A percentile compares a stretch with the other conserved stretches of the same genome.
Evolutionary conservation across 305 asterid genomes (phyloP).

Genomic region (Rubia tinctorum): DNA sequence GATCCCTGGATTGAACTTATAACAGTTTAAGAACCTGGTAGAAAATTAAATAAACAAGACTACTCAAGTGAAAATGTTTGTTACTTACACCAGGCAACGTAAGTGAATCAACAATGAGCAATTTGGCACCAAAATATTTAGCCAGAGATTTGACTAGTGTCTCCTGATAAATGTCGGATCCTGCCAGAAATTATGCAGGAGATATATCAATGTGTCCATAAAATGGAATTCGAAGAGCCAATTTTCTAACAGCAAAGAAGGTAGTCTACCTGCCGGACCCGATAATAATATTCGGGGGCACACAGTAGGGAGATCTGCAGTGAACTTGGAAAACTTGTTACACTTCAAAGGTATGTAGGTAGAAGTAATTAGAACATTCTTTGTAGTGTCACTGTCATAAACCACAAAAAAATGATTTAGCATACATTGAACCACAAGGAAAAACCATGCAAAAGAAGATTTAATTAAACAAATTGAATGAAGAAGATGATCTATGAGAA

Average conservation of each 20-base stretch:
- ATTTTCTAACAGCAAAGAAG: constrained; percentile 6
- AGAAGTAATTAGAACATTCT: constrained; percentile 76
- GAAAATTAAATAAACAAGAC: background rate
- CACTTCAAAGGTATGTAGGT: constrained; percentile 79
- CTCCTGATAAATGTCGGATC: constrained; percentile 94
- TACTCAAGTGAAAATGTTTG: background rate
- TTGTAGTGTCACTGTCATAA: constrained; percentile 73
- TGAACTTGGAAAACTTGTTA: constrained; percentile 53
- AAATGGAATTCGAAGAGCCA: background rate
- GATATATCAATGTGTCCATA: constrained; percentile 10
- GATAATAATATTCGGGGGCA: constrained; percentile 84
- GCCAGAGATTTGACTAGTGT: constrained; percentile 84
- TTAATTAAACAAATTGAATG: background rate
- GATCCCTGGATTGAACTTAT: constrained; percentile 55
- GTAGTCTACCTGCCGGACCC: constrained; percentile 79
- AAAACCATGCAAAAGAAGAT: background rate
- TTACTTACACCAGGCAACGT: constrained; percentile 81
- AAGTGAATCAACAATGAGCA: constrained; percentile 73
- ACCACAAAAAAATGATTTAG: constrained; percentile 16
- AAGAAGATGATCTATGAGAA: background rate
- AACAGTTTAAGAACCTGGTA: background rate
- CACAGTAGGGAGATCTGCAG: constrained; percentile 73
- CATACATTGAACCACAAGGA: background rate
- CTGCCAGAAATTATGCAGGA: constrained; percentile 28
- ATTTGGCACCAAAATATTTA: constrained; percentile 56